A percentile compares a stretch with the other conserved stretches of the same genome.
phyloP scores from a whole-genome alignment of 805 yeast species.

The Hyphopichia homilentoma region DNA sequence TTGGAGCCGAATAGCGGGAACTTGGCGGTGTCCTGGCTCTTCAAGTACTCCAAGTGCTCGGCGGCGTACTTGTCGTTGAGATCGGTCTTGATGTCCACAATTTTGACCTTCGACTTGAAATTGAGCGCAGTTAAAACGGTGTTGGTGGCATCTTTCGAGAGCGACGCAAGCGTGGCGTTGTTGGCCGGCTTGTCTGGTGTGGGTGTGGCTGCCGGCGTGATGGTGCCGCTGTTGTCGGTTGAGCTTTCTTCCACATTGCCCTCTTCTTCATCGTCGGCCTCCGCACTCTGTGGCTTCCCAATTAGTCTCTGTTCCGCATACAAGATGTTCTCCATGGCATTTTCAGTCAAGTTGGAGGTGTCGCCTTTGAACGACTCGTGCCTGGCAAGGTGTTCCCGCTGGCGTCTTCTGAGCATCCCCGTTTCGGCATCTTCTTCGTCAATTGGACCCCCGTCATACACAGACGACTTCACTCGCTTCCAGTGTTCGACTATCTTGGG shows the following conservation, averaged over 20 bases:
- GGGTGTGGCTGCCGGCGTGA: slow-evolving; percentile 1
- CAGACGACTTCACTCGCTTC: slow-evolving; percentile 27
- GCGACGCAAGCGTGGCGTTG: not conserved
- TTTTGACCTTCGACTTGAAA: slow-evolving; percentile 8
- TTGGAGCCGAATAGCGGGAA: slow-evolving; percentile 28
- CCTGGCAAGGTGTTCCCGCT: slow-evolving; percentile 19
- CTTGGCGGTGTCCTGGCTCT: slow-evolving; percentile 10
- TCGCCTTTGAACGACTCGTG: slow-evolving; percentile 40
- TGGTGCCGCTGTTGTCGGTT: slow-evolving; percentile 1
- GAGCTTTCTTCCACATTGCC: slow-evolving; percentile 4
- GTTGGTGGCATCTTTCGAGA: not conserved
- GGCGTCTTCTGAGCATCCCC: slow-evolving; percentile 26
- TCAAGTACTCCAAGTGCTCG: slow-evolving; percentile 13
- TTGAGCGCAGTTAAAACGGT: no score
- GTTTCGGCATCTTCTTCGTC: slow-evolving; percentile 28
- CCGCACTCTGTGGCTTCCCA: slow-evolving; percentile 10
- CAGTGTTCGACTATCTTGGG: slow-evolving; percentile 29
- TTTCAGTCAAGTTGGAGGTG: slow-evolving; percentile 34
- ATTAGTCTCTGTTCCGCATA: slow-evolving; percentile 31
- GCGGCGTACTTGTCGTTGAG: slow-evolving; percentile 21
- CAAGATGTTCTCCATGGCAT: slow-evolving; percentile 33
- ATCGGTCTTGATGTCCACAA: slow-evolving; percentile 17
- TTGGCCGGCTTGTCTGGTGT: not conserved
- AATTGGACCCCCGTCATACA: slow-evolving; percentile 26
- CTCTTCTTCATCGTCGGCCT: slow-evolving; percentile 8